phyloP scores from a whole-genome alignment of 2,329 filamentous ascomycete genomes.

The Dothideomycetidae sp. region DNA sequence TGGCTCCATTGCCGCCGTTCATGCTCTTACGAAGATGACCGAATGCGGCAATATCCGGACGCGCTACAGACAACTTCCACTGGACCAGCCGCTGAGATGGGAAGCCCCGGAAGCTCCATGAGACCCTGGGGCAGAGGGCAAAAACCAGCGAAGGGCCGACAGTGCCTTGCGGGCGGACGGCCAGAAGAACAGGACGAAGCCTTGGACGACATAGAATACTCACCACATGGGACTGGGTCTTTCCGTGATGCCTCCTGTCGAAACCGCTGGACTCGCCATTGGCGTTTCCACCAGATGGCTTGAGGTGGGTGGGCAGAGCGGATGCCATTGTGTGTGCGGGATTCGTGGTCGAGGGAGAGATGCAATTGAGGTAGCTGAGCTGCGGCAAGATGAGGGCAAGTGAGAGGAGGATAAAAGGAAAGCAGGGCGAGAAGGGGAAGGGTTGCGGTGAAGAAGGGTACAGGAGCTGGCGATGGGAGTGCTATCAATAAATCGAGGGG shows the following conservation, averaged over 20 bases:
- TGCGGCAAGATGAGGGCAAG: constrained; percentile 5
- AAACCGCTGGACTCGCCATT: constrained; percentile 27
- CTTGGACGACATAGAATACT: too few species aligned
- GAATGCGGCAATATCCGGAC: too few species aligned
- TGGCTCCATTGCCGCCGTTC: too few species aligned
- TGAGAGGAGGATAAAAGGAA: constrained; percentile 6
- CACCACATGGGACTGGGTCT: constrained; percentile 75
- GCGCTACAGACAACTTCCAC: too few species aligned
- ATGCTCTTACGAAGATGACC: too few species aligned
- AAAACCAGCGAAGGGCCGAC: too few species aligned
- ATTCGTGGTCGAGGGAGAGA: constrained; percentile 7
- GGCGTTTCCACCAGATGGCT: constrained; percentile 38
- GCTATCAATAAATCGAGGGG: neutral
- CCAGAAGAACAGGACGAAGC: too few species aligned
- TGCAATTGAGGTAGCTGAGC: neutral
- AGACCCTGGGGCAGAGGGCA: too few species aligned
- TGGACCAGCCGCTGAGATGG: too few species aligned
- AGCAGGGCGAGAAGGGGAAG: constrained; percentile 2
- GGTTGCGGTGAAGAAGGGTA: neutral
- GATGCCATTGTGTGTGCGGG: constrained; percentile 47
- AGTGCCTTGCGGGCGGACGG: too few species aligned
- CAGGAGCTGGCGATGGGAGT: neutral
- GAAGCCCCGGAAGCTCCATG: too few species aligned
- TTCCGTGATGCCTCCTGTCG: constrained; percentile 60
- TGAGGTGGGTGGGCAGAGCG: constrained; percentile 74